Evolutionary conservation across 2,329 filamentous ascomycete genomes (phyloP), one percentile per base, ranked within the genome.

Genomic region (Davidsoniella australis): DNA sequence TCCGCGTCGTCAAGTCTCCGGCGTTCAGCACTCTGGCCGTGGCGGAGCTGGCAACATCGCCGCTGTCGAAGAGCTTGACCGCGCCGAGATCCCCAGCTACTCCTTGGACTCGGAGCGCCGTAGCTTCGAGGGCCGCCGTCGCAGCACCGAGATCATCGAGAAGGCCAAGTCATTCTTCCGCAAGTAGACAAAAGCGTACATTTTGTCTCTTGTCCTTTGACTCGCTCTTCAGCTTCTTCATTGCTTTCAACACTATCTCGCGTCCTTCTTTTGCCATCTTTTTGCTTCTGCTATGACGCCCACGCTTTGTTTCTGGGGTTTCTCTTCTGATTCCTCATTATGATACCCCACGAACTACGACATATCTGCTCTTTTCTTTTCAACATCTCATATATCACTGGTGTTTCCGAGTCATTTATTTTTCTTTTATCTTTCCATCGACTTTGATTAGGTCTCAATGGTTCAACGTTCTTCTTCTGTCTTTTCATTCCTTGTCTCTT

Each of bases 1-100:
- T 53, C 63, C 68, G 41, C 73, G 76, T 54, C 73, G 76, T 50
- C 63, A 68, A 41, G 76, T 76, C 58, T 64, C 66, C n/a, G 72
- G 71, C 40, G 71, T 71, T 24, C 73, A 75, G 51, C 78, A 86
- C 61, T 72, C 77, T 58, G 84, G 84, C 39, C 78, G 84, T 38
- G 84, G 84, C 37, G 84, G 84, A 49, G 80, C 80, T 17, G 83
- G 81, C 54, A 89, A 88, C 63, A 64, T 84, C 45, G 73, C 74
- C 65, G 64, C 68, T 44, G 64, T 63, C 38, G 59, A 63, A 33
- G 55, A 58, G 43, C 57, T 61, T 17, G 56, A 56, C 53, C 59
- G 58, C 54, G 56, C 57, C 33, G 63, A 66, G 39, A 56, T 59
- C 45, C 63, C 61, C 33, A 56, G 63, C 45, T 63, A 64, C 33